Percentiles rank a stretch among this genome's conserved stretches.
Evolutionary conservation across 306 rosid genomes (phyloP).

Genomic region (Begonia masoniana): DNA sequence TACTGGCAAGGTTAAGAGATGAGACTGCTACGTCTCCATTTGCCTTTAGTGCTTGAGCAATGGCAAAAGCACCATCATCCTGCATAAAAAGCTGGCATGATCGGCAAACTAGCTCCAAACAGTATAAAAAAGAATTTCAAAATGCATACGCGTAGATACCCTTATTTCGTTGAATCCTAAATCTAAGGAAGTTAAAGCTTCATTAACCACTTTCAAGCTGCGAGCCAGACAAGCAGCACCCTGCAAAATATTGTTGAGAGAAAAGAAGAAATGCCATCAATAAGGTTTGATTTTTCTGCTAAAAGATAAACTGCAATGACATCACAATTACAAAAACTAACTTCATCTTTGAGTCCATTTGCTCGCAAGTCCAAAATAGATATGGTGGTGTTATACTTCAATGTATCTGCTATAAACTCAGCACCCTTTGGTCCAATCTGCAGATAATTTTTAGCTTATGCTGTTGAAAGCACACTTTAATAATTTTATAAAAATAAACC

Average conservation of each 20-base stretch:
- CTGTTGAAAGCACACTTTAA: background rate
- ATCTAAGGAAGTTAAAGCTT: constrained; percentile 82
- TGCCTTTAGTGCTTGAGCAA: constrained; percentile 95
- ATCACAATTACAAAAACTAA: constrained; percentile 19
- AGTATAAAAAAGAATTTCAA: background rate
- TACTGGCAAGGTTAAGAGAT: constrained; percentile 61
- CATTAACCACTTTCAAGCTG: constrained; percentile 95
- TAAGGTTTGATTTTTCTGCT: background rate
- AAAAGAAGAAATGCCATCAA: constrained; percentile 3
- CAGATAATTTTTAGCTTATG: constrained; percentile 7
- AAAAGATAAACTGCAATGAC: background rate
- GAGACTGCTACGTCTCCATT: constrained; percentile 78
- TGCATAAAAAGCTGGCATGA: constrained; percentile 18
- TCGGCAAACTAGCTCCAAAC: constrained; percentile 1
- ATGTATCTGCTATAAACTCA: constrained; percentile 75
- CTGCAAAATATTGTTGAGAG: constrained; percentile 27
- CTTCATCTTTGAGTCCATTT: constrained; percentile 88
- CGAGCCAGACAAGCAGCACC: constrained; percentile 91
- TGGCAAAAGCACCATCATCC: constrained; percentile 98
- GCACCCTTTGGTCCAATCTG: constrained; percentile 96
- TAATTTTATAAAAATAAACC: background rate
- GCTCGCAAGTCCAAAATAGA: constrained; percentile 75
- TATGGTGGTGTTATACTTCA: constrained; percentile 86
- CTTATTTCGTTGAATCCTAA: constrained; percentile 94
- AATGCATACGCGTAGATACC: constrained; percentile 24